Conservation (phyloP, 805 yeast species). For the Torulaspora gathmanii region DNA sequence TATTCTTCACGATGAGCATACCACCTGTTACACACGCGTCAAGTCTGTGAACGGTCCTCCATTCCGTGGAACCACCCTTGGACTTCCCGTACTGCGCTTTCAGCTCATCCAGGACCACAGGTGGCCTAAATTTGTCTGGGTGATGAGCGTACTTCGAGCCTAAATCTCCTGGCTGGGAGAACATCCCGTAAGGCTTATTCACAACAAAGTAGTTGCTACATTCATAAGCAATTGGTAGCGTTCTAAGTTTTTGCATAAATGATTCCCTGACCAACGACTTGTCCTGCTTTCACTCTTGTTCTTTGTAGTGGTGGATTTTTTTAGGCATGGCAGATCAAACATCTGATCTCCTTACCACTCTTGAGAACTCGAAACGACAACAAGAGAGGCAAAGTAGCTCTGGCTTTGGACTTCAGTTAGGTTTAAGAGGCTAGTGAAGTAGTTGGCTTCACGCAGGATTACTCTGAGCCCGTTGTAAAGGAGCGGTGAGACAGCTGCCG, state of each 20-base stretch:
- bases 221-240: conserved; percentile 12
- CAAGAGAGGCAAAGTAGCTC: background rate
- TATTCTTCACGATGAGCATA: conserved; percentile 35
- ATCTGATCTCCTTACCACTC: background rate
- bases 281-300: background rate
- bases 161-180: conserved; percentile 34
- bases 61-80: conserved; percentile 1
- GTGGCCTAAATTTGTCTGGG: conserved; percentile 12
- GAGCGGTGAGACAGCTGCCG: background rate
- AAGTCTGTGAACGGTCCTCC: conserved; percentile 38
- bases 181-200: conserved; percentile 39
- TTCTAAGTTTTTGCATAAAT: background rate
- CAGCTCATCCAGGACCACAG: conserved; percentile 22
- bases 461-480: background rate
- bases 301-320: background rate
- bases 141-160: conserved; percentile 9
- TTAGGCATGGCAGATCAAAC: background rate
- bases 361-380: background rate
- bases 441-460: background rate
- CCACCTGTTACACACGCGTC: conserved; percentile 43
- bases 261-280: background rate
- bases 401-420: background rate
- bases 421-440: background rate
- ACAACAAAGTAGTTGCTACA: conserved; percentile 29
- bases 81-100: conserved; percentile 5